phyloP scores from a whole-genome alignment of 331 rosid genomes.

The Telfairia occidentalis region DNA sequence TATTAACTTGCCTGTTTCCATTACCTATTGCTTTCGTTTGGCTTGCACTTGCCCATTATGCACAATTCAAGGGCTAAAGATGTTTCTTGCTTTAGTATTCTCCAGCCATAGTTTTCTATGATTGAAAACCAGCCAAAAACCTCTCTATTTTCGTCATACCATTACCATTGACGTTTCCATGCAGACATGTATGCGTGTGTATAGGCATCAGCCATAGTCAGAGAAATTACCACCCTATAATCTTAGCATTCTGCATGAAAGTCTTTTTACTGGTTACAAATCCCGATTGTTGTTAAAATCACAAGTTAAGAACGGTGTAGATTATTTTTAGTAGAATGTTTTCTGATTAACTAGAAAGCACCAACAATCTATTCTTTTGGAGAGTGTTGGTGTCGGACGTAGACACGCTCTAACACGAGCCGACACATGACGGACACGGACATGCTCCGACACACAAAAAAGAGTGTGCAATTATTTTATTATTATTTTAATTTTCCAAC shows the following conservation, averaged over 20 bases:
- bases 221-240: background rate
- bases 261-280: background rate
- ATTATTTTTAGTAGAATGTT: background rate
- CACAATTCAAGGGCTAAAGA: background rate
- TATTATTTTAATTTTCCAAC: too few relatives aligned
- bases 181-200: background rate
- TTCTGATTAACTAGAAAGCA: too few relatives aligned
- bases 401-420: too few relatives aligned
- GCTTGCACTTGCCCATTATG: background rate
- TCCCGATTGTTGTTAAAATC: background rate
- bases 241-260: background rate
- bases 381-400: too few relatives aligned
- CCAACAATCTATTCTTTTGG: too few relatives aligned
- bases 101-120: background rate
- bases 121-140: background rate
- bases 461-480: too few relatives aligned
- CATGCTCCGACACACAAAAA: too few relatives aligned
- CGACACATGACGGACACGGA: too few relatives aligned
- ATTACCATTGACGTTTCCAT: background rate
- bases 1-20: background rate
- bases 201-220: background rate
- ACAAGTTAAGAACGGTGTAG: background rate
- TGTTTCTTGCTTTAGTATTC: background rate
- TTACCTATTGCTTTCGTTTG: background rate
- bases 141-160: background rate